Evolutionary conservation across 2,329 filamentous ascomycete genomes (phyloP), one percentile per base, ranked within the genome.

Genomic region (Phyllosticta citrichinensis): DNA sequence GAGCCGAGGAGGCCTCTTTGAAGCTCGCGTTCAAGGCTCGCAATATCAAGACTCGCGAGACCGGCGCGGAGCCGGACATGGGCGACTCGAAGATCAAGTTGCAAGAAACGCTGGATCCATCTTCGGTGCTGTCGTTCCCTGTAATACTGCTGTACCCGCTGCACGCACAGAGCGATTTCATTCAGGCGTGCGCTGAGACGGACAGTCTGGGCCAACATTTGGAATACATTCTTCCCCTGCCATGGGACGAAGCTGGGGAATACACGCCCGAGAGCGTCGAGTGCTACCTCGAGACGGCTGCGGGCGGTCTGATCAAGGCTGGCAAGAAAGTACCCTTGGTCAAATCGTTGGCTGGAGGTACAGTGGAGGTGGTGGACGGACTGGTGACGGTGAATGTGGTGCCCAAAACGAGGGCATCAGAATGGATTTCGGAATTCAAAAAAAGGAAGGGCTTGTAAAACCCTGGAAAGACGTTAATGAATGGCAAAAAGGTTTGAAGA

Each of bases 371-470:
- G 10, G 85, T 96, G 55, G 93, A 99, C 74, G 88, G 90, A 30
- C 75, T 97, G 64, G 83, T 97, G 24, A 85, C 80, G 70, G 84
- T 99, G 30, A 91, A 89, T 70, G 84, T 97, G 1, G 80, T 99
- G 65, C 93, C 93, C 0, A 87, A 82, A 68, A 75, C 73, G 2
- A 85, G 84, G 74, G 86, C 88, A 1, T 81, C 81, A 9, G 80
- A 73, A n/a, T 99, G 92, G 87, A 86, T 96, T 40, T 82, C 83
- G 64, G 88, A 94, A 67, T 92, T 91, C 72, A 97, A 97, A 78
- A 81, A 78, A 68, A 86, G 89, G 71, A 89, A 84, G 64, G 64
- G 62, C 19, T 40, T 62, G n/a, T 62, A 56, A 5, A n/a, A 35
- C 12, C 20, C 12, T 27, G 35, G 22, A 58, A 25, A 53, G 12